Evolutionary conservation across 1,284 basidiomycete species (phyloP).

Genomic region (Rhodotorula sp.): DNA sequence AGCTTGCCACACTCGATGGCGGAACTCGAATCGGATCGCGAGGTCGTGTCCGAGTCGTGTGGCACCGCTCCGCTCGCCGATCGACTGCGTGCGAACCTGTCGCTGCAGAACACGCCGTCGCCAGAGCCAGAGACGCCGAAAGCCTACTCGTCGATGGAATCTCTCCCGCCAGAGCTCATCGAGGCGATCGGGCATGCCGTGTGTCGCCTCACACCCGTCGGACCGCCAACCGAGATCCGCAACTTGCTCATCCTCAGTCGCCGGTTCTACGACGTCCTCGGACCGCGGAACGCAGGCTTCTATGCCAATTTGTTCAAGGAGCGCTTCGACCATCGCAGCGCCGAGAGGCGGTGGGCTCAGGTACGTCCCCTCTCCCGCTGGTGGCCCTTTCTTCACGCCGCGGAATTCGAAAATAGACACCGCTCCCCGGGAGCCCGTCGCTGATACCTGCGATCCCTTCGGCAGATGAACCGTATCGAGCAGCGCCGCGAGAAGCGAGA

Average conservation of each 20-base stretch:
- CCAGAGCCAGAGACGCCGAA: background rate
- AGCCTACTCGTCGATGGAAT: constrained; percentile 5
- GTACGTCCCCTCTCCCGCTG: constrained; percentile 25
- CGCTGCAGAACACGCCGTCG: constrained; percentile 3
- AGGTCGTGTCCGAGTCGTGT: background rate
- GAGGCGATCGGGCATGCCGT: constrained; percentile 48
- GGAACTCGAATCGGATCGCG: background rate
- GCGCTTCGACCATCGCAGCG: constrained; percentile 51
- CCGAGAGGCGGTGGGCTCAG: constrained; percentile 41
- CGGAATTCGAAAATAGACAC: background rate
- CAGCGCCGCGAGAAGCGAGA: constrained; percentile 44
- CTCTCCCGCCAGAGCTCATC: constrained; percentile 36
- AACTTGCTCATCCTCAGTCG: constrained; percentile 30
- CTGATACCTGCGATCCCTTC: constrained; percentile 21
- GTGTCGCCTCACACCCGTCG: constrained; percentile 20
- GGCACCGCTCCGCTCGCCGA: background rate
- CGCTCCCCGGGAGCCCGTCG: background rate
- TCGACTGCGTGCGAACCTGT: background rate
- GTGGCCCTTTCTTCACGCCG: too few species aligned
- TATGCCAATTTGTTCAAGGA: constrained; percentile 50
- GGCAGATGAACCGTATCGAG: constrained; percentile 47
- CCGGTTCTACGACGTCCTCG: constrained; percentile 46
- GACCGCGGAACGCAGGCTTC: constrained; percentile 50
- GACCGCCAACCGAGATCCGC: constrained; percentile 23
- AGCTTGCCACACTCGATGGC: background rate